Base-by-base conservation (phyloP, 2,329 filamentous ascomycete species). In the Penicillium sp. region DNA sequence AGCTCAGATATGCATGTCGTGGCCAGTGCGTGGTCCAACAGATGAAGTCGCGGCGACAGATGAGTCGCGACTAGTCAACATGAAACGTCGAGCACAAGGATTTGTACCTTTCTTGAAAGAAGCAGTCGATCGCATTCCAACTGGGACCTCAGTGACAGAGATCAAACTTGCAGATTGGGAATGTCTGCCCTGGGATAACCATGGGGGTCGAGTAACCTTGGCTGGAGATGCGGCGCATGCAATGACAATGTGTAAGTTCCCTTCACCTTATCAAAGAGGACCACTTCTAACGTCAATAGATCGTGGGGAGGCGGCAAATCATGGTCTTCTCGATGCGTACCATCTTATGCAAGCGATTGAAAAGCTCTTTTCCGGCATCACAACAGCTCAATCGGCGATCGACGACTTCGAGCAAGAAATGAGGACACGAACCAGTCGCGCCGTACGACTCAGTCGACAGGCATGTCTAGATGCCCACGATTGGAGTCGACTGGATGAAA, bases 1-100 rank as follows among this genome's bases (percentile, higher is more conserved):
- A 43, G 75, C 74, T 1, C 77, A 82, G 59, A 68, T 83, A 37
- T 76, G 75, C 55, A 68, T 81, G 41, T 82, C 79, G 9, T 83
- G 81, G 81, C 69, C 73, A 0, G 69, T 74, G 9, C 70, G 69
- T 44, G 66, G 68, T 4, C 54, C 60, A 3, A 59, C 61, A 2
- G 73, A 75, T 37, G 69, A 74, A 8, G 73, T 80, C 1, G 71
- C 73, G 1, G 39, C 55, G 2, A 71, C 70, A 0, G 62, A 75
- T 46, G 57, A 56, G 14, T 73, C 60, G 27, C 68, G 75, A 3
- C 57, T 80, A 19, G 62, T 59, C 24, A 72, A 75, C 56, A 80
- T 81, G 78, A 78, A 77, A 59, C 63, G 60, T 22, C 53, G 68
- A 8, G 60, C 66, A 0, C 46, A 56, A 1, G 63, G 60, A 10